Base-by-base conservation (phyloP, 768 basidiomycete species). In the Auricularia heimuer region DNA sequence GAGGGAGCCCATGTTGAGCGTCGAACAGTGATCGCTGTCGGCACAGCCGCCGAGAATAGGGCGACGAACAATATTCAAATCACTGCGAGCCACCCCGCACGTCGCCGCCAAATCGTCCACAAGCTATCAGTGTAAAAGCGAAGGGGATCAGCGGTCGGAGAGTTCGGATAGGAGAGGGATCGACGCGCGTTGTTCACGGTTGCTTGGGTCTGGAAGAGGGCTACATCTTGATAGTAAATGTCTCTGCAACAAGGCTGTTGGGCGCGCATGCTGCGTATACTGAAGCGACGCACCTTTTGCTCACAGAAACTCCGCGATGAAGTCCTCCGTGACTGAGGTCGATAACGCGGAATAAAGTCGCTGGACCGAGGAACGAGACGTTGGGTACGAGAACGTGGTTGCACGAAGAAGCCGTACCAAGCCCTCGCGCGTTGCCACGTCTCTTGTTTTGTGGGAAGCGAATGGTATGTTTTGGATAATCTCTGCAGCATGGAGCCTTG, bases 41-140 rank as follows among this genome's bases (percentile, higher is more conserved):
- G 67, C 24, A 14, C 61, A 58, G 61, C 29, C 33, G 58, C 35
- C 34, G 62, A 24, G 3, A 65, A 21, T 35, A 39, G 47, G 29
- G 11, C 14, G 65, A 71, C 81, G 69, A 68, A 93, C 94, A 39
- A 98, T 85, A 70, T 90, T 87, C 63, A 98, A 78, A 69, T 92
- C 89, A 6, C 84, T 82, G 54, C 96, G 80, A 62, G 86, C 79
- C 7, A 94, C 73, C 8, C 81, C 77, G 42, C 95, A 83, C 0
- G 93, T 92, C 0, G 93, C 92, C 1, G 94, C 91, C 14, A 98
- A 76, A 70, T 96, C 91, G 69, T 97, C 94, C 34, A 96, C 85
- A 7, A 97, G 79, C 94, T 96, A 66, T 4, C 47, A 62, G 56
- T 51, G n/a, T 45, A 63, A 62, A 42, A 61, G 63, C 42, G 58